Evolutionary conservation across 768 basidiomycete species (phyloP).

Genomic region (Auricularia heimuer): DNA sequence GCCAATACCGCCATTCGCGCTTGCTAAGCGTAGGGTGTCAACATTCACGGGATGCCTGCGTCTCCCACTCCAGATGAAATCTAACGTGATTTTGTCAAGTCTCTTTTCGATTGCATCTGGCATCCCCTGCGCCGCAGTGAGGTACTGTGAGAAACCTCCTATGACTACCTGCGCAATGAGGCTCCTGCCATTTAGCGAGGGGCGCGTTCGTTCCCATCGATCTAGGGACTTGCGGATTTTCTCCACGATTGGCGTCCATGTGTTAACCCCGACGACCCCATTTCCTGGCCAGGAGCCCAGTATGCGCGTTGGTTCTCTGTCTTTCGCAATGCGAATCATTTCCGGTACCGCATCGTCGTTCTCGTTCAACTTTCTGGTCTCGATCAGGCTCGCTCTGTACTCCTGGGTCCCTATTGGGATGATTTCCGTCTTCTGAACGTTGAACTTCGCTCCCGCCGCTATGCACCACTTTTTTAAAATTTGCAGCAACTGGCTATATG

Average conservation of each 20-base stretch:
- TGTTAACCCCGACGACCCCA: conserved; percentile 7
- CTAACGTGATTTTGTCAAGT: too few relatives aligned
- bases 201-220: conserved; percentile 20
- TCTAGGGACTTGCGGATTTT: conserved; percentile 16
- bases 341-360: conserved; percentile 7
- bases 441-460: conserved; percentile 33
- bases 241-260: conserved; percentile 22
- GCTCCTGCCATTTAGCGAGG: conserved; percentile 3
- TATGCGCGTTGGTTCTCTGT: conserved; percentile 20
- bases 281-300: conserved; percentile 28
- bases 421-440: conserved; percentile 29
- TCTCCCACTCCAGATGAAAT: too few relatives aligned
- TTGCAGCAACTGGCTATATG: conserved; percentile 13
- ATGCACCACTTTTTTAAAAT: conserved; percentile 31
- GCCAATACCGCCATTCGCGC: too few relatives aligned
- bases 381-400: conserved; percentile 12
- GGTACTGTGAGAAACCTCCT: too few relatives aligned
- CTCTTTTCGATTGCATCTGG: too few relatives aligned
- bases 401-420: conserved; percentile 22
- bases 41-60: too few relatives aligned
- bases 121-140: too few relatives aligned
- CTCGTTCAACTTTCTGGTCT: background rate
- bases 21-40: too few relatives aligned
- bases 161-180: too few relatives aligned
- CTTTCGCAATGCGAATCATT: conserved; percentile 19